Percentiles rank a stretch among this genome's conserved stretches.
These are phyloP conservation scores for Pseudevernia furfuracea DNA, from an alignment of 495 filamentous ascomycete species.

Conservation along the genomic window DNA sequence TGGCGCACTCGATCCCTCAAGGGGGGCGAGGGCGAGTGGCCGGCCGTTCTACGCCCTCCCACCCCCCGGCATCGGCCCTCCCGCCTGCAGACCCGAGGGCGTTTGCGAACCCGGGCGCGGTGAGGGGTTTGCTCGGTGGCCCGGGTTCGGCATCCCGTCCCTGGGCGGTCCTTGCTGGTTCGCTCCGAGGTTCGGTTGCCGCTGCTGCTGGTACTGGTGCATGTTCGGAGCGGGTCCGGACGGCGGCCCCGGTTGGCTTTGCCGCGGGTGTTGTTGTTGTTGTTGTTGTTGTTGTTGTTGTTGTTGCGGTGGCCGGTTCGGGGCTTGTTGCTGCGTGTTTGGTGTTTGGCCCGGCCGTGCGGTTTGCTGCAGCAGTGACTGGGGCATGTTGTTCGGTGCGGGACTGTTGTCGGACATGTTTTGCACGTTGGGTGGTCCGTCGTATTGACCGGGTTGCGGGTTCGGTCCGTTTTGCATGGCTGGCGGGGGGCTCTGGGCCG, in stretches of 20 bases:
- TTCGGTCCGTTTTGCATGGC: constrained; percentile 2
- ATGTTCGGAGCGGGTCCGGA: too few species aligned
- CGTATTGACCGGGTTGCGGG: not conserved
- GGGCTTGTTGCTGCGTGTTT: constrained; percentile 1
- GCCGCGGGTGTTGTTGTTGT: too few species aligned
- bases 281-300: too few species aligned
- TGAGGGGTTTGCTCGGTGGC: not conserved
- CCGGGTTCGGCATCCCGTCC: too few species aligned
- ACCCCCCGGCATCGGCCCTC: not conserved
- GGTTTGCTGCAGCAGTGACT: not conserved
- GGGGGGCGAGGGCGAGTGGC: too few species aligned
- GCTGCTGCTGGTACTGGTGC: too few species aligned
- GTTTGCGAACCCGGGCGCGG: constrained; percentile 1
- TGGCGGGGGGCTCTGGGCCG: not conserved
- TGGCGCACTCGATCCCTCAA: too few species aligned
- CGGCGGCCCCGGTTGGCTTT: too few species aligned
- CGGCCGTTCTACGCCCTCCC: constrained; percentile 5
- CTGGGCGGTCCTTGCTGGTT: too few species aligned
- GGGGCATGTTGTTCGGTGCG: not conserved
- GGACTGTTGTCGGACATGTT: not conserved
- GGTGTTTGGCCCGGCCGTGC: not conserved
- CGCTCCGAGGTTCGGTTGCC: too few species aligned
- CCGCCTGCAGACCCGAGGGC: constrained; percentile 2
- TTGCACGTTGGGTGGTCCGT: not conserved
- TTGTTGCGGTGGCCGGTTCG: not conserved